These are phyloP conservation scores for Daldinia concentrica DNA, from an alignment of 495 filamentous ascomycete genomes.

Conservation along the genomic window DNA sequence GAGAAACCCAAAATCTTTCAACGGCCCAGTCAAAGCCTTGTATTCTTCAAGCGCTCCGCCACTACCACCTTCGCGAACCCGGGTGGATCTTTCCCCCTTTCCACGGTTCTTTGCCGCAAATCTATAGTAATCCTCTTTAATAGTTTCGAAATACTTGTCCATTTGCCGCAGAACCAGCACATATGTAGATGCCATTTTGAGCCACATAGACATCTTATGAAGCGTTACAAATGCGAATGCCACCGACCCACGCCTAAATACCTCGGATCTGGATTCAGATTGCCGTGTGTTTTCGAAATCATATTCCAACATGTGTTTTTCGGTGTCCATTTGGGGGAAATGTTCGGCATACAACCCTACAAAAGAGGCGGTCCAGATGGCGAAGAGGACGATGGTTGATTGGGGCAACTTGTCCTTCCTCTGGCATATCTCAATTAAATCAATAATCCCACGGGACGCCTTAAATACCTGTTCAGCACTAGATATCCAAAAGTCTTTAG, in stretches of 20 bases:
- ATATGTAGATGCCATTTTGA: slow-evolving; percentile 78
- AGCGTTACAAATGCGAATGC: slow-evolving; percentile 55
- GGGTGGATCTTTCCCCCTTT: slow-evolving; percentile 42
- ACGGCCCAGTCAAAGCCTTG: slow-evolving; percentile 52
- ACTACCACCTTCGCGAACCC: slow-evolving; percentile 59
- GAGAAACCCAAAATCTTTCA: slow-evolving; percentile 56
- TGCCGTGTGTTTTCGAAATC: slow-evolving; percentile 41
- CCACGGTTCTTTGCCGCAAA: slow-evolving; percentile 41
- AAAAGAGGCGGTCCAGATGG: slow-evolving; percentile 83
- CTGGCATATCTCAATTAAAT: slow-evolving; percentile 77
- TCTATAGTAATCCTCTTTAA: slow-evolving; percentile 66
- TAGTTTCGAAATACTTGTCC: slow-evolving; percentile 71
- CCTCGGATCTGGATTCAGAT: slow-evolving; percentile 45
- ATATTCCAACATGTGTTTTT: slow-evolving; percentile 64
- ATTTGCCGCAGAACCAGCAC: slow-evolving; percentile 73
- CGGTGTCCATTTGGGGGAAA: slow-evolving; percentile 82
- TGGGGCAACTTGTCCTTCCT: slow-evolving; percentile 73
- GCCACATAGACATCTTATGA: slow-evolving; percentile 68
- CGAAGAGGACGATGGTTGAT: slow-evolving; percentile 82
- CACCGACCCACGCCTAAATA: slow-evolving; percentile 50
- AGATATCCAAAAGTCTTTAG: slow-evolving; percentile 73
- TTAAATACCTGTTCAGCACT: slow-evolving; percentile 79
- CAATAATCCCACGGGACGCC: slow-evolving; percentile 76
- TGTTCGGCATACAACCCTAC: slow-evolving; percentile 73
- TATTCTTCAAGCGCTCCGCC: slow-evolving; percentile 79